Conservation (phyloP, 108 stramenopile species). For the Stephanodiscus triporus region DNA sequence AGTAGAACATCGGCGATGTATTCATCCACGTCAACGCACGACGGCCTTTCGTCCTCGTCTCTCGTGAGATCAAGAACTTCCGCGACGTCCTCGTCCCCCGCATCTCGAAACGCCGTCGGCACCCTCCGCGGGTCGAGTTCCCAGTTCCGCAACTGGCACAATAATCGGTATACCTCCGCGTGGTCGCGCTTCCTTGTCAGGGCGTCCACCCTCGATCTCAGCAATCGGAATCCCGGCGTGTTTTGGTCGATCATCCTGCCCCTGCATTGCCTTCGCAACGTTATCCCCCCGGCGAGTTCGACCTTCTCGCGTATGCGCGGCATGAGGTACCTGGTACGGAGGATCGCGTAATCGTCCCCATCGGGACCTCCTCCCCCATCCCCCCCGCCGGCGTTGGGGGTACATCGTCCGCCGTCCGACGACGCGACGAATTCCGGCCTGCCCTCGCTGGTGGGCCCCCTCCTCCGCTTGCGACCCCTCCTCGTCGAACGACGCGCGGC, state of each 20-base stretch:
- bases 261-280: constrained; percentile 15
- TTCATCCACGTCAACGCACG: constrained; percentile 29
- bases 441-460: not conserved
- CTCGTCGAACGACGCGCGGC: too few species aligned
- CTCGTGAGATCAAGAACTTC: constrained; percentile 28
- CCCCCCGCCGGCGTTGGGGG: not conserved
- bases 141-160: constrained; percentile 28
- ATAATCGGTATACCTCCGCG: constrained; percentile 25
- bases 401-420: not conserved
- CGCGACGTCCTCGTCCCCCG: constrained; percentile 2
- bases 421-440: constrained; percentile 5
- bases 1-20: not conserved
- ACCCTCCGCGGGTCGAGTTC: constrained; percentile 29
- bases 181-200: constrained; percentile 7
- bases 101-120: constrained; percentile 10
- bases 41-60: not conserved
- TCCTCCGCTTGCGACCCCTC: not conserved
- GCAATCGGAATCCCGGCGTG: constrained; percentile 14
- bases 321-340: constrained; percentile 28
- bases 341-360: constrained; percentile 19
- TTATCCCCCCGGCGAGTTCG: constrained; percentile 29
- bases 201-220: constrained; percentile 21
- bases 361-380: not conserved
- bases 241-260: constrained; percentile 25
- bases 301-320: constrained; percentile 17